phyloP scores from a whole-genome alignment of 345 rosid species.

The Rhodamnia argentea region DNA sequence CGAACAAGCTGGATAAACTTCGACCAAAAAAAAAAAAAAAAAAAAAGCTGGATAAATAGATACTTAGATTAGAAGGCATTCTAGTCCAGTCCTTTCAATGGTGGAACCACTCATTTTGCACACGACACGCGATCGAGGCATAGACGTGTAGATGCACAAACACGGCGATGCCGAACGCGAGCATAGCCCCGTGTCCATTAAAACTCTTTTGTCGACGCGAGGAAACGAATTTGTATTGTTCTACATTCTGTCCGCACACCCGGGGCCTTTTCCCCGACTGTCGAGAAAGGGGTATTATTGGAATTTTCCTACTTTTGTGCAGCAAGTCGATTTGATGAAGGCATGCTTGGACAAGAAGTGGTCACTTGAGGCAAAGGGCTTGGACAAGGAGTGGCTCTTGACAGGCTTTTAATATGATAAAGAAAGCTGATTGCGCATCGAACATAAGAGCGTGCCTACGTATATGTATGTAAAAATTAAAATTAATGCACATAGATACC shows the following conservation, averaged over 20 bases:
- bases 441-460: too few species aligned
- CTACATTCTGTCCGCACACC: fast-evolving
- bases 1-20: background rate
- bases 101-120: background rate
- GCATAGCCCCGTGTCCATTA: background rate
- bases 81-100: background rate
- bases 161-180: background rate
- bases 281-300: background rate
- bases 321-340: too few species aligned
- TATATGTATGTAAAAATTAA: too few species aligned
- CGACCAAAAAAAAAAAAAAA: too few species aligned
- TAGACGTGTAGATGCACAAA: background rate
- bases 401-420: too few species aligned
- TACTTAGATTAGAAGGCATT: background rate
- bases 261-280: background rate
- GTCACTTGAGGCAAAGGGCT: too few species aligned
- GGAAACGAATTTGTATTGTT: background rate
- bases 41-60: background rate
- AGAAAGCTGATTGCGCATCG: too few species aligned
- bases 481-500: too few species aligned
- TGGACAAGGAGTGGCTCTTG: too few species aligned
- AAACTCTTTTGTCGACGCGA: background rate
- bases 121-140: background rate
- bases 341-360: too few species aligned
- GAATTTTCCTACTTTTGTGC: too few species aligned